Evolutionary conservation across 192 early-diverging fungal species (phyloP), one percentile per base, ranked within the genome.

Genomic region (Lobosporangium transversale): DNA sequence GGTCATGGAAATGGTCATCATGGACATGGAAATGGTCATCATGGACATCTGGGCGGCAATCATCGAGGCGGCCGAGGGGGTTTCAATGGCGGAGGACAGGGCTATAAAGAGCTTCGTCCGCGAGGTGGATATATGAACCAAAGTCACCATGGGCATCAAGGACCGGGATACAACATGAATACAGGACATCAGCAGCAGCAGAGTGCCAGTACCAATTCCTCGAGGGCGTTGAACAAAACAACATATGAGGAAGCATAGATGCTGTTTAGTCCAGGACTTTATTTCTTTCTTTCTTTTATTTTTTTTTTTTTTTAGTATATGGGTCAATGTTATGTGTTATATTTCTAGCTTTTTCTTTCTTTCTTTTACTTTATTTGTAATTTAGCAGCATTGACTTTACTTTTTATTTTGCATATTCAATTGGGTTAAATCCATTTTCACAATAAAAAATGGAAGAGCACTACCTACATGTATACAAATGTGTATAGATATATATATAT

Each of bases 1-100:
- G n/a, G n/a, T n/a, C n/a, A n/a, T n/a, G n/a, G n/a, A n/a, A n/a
- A n/a, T n/a, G n/a, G n/a, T n/a, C n/a, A n/a, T n/a, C n/a, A n/a
- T n/a, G n/a, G n/a, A n/a, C n/a, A n/a, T n/a, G n/a, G n/a, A n/a
- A n/a, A n/a, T n/a, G n/a, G n/a, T n/a, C n/a, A n/a, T n/a, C n/a
- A n/a, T n/a, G n/a, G n/a, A n/a, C n/a, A n/a, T n/a, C n/a, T n/a
- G 6, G 36, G 49, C 1, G 14, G 33, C 20, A 4, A 54, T 20
- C 64, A 35, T 48, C 30, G 68, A 2, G 63, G 63, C 5, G 68
- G 52, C 1, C 58, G 68, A 40, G 68, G 59, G 6, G 58, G 68
- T 12, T 55, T 37, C 20, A 35, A 30, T 24, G 53, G 53, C 14
- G 44, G 51, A 20, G 52, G 33, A 32, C 30, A 21, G 2, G 42